Percentiles rank a stretch among this genome's conserved stretches.
Conservation (phyloP, 495 filamentous ascomycete species). For the Penicillium diatomitis region DNA sequence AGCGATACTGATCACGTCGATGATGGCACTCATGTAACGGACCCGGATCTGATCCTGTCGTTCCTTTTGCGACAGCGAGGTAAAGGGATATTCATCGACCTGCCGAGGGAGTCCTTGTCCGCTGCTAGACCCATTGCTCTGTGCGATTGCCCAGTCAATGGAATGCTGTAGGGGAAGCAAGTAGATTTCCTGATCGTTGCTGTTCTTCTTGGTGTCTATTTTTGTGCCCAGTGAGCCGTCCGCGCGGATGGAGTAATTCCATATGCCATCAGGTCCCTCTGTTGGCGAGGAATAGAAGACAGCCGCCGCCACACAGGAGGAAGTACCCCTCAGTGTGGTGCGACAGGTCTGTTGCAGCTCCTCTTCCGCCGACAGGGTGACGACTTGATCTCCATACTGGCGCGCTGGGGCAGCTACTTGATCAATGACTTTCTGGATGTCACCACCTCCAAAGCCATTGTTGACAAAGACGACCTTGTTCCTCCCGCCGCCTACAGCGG, state of each 20-base stretch:
- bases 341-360: slow-evolving; percentile 54
- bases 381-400: slow-evolving; percentile 45
- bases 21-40: slow-evolving; percentile 60
- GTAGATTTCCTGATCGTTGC: slow-evolving; percentile 65
- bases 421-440: slow-evolving; percentile 64
- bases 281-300: slow-evolving; percentile 63
- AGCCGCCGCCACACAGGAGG: slow-evolving; percentile 64
- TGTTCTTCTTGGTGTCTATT: slow-evolving; percentile 47
- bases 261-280: slow-evolving; percentile 54
- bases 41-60: slow-evolving; percentile 49
- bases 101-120: slow-evolving; percentile 21
- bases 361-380: slow-evolving; percentile 39
- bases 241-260: slow-evolving; percentile 77
- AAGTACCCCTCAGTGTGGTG: slow-evolving; percentile 60
- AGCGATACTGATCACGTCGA: slow-evolving; percentile 56
- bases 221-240: slow-evolving; percentile 55
- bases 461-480: slow-evolving; percentile 73
- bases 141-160: slow-evolving; percentile 62
- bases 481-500: slow-evolving; percentile 37
- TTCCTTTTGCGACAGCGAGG: slow-evolving; percentile 54
- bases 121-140: slow-evolving; percentile 8
- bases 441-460: slow-evolving; percentile 57
- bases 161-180: slow-evolving; percentile 69
- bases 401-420: slow-evolving; percentile 43
- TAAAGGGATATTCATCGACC: slow-evolving; percentile 63